These are phyloP conservation scores for Poa annua DNA, from an alignment of 176 grass and related monocot species.

Conservation along the genomic window DNA sequence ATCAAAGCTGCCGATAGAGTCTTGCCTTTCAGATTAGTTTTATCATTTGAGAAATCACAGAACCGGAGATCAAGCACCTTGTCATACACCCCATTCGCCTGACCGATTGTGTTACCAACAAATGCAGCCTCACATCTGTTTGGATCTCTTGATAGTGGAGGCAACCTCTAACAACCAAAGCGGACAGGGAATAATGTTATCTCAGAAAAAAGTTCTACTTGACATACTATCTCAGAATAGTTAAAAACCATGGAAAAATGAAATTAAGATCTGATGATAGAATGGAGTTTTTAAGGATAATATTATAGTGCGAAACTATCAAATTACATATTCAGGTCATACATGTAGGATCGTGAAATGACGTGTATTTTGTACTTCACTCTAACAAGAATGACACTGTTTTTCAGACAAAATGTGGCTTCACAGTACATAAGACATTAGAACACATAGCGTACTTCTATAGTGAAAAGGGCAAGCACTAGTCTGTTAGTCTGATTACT, in stretches of 20 bases:
- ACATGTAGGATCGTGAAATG: not conserved
- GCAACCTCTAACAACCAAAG: constrained; percentile 72
- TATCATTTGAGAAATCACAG: constrained; percentile 80
- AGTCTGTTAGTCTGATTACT: not conserved
- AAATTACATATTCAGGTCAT: constrained; percentile 18
- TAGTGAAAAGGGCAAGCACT: constrained; percentile 7
- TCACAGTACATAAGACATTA: not conserved
- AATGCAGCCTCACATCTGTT: constrained; percentile 85
- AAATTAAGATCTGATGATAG: not conserved
- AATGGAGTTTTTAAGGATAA: not conserved
- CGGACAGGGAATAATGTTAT: constrained; percentile 6
- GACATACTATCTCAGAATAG: constrained; percentile 3
- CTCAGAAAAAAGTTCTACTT: not conserved
- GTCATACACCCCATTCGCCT: constrained; percentile 96
- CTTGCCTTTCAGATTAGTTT: constrained; percentile 86
- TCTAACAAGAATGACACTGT: not conserved
- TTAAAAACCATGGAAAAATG: not conserved
- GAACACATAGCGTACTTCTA: not conserved
- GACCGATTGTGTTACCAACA: constrained; percentile 95
- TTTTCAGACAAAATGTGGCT: not conserved
- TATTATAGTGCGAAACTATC: constrained; percentile 3
- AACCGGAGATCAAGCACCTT: constrained; percentile 90
- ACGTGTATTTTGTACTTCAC: not conserved
- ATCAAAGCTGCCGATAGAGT: constrained; percentile 81
- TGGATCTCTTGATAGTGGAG: constrained; percentile 84